Conservation (phyloP, 2,329 filamentous ascomycete species). For the Colletotrichum tofieldiae region DNA sequence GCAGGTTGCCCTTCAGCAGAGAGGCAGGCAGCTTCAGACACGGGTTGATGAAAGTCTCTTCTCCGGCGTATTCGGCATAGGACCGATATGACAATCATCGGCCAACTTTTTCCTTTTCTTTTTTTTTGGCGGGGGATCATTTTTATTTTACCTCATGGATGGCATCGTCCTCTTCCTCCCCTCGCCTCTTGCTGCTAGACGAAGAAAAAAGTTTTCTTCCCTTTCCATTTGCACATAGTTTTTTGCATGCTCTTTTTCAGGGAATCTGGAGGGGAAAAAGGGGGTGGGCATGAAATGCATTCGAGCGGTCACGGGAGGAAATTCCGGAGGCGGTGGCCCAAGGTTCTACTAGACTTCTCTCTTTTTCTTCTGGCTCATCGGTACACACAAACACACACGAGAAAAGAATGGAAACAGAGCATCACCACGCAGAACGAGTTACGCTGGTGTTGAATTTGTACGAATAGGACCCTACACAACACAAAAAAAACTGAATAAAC, state of each 20-base stretch:
- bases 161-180: slow-evolving; percentile 18
- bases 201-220: slow-evolving; percentile 43
- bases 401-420: slow-evolving; percentile 24
- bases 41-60: slow-evolving; percentile 30
- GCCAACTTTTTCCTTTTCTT: neutral
- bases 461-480: slow-evolving; percentile 17
- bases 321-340: slow-evolving; percentile 27
- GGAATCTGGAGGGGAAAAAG: slow-evolving; percentile 1
- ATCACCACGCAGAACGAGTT: slow-evolving; percentile 3
- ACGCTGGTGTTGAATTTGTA: slow-evolving; percentile 33
- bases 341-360: slow-evolving; percentile 36
- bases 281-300: slow-evolving; percentile 38
- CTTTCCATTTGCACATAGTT: slow-evolving; percentile 35
- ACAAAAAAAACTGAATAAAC: slow-evolving; percentile 32
- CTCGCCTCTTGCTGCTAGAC: slow-evolving; percentile 35
- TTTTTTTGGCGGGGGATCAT: neutral
- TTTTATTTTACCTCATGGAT: neutral
- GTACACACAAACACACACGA: slow-evolving; percentile 12
- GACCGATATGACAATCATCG: slow-evolving; percentile 15
- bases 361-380: slow-evolving; percentile 4
- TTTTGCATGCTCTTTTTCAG: slow-evolving; percentile 37
- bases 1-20: neutral
- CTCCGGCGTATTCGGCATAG: slow-evolving; percentile 33
- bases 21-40: neutral
- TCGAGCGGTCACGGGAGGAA: slow-evolving; percentile 38